Percentiles rank a stretch among this genome's conserved stretches.
Evolutionary conservation across 176 grass and related monocot species (phyloP).

Genomic region (Sorghum bicolor): DNA sequence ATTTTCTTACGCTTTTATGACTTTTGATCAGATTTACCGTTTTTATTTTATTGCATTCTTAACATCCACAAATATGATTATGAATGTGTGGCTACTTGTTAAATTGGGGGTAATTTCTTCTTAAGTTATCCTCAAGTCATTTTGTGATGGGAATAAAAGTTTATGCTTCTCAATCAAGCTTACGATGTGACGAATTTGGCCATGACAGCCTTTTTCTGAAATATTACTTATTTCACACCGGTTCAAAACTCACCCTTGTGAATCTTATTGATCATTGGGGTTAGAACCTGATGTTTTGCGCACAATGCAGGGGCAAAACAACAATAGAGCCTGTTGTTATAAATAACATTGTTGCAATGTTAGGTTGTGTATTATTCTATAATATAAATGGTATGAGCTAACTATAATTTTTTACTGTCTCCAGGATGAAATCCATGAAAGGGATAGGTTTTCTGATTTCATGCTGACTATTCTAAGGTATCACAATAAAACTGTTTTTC

Average conservation of each 20-base stretch:
- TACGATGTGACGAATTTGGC: not conserved
- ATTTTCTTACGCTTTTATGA: not conserved
- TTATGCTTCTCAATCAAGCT: not conserved
- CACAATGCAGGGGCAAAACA: not conserved
- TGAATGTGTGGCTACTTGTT: not conserved
- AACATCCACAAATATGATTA: not conserved
- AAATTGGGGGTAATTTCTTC: not conserved
- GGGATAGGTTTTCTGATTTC: conserved; percentile 99
- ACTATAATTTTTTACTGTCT: conserved; percentile 1
- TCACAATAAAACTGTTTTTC: not conserved
- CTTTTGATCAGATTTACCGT: not conserved
- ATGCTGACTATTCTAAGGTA: conserved; percentile 96
- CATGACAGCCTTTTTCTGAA: not conserved
- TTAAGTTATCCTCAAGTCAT: not conserved
- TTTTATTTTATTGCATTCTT: conserved; percentile 3
- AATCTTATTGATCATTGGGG: not conserved
- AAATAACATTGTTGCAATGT: not conserved
- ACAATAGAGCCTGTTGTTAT: not conserved
- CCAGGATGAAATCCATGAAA: conserved; percentile 99
- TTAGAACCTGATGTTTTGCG: not conserved
- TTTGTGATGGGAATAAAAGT: not conserved
- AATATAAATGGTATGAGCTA: conserved; percentile 10
- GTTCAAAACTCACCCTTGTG: not conserved
- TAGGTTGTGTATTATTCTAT: conserved; percentile 13
- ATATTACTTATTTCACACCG: not conserved